Conservation (phyloP, 139 green algal species). For the Chlamydomonas sphaeroides region DNA sequence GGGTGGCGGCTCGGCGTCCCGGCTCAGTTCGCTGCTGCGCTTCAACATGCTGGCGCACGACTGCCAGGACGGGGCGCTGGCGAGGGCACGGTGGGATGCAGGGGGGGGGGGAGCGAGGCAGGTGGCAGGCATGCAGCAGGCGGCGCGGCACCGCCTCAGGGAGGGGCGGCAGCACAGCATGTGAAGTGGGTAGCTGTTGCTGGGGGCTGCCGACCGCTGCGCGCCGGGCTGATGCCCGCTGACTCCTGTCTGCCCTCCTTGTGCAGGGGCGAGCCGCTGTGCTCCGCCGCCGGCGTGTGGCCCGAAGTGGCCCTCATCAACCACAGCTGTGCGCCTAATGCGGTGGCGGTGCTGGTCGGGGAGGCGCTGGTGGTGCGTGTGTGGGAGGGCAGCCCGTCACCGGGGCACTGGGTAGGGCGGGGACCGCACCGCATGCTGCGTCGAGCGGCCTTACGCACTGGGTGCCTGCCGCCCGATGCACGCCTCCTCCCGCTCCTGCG, state of each 20-base stretch:
- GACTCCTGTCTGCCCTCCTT: not conserved
- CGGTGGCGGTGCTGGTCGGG: slow-evolving; percentile 17
- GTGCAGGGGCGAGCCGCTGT: slow-evolving; percentile 12
- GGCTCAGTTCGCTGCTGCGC: slow-evolving; percentile 1
- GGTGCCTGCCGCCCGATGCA: too few species aligned
- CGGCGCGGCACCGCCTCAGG: too few species aligned
- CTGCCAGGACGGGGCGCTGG: slow-evolving; percentile 12
- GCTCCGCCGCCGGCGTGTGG: slow-evolving; percentile 30
- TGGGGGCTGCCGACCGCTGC: too few species aligned
- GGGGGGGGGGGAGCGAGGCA: not conserved
- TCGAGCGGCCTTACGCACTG: too few species aligned
- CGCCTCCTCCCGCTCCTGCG: too few species aligned
- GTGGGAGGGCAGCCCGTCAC: too few species aligned
- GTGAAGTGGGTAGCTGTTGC: too few species aligned
- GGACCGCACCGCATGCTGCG: too few species aligned
- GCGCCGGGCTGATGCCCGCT: too few species aligned
- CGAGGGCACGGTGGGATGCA: not conserved
- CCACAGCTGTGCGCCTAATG: slow-evolving; percentile 50
- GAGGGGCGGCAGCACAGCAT: too few species aligned
- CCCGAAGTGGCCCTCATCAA: slow-evolving; percentile 43
- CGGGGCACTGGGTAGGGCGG: too few species aligned
- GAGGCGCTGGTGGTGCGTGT: slow-evolving; percentile 29
- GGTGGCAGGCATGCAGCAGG: not conserved
- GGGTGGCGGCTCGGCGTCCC: not conserved
- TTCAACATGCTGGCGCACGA: slow-evolving; percentile 12